These are phyloP conservation scores for Brassica juncea DNA, from an alignment of 345 rosid species.

Conservation along the genomic window DNA sequence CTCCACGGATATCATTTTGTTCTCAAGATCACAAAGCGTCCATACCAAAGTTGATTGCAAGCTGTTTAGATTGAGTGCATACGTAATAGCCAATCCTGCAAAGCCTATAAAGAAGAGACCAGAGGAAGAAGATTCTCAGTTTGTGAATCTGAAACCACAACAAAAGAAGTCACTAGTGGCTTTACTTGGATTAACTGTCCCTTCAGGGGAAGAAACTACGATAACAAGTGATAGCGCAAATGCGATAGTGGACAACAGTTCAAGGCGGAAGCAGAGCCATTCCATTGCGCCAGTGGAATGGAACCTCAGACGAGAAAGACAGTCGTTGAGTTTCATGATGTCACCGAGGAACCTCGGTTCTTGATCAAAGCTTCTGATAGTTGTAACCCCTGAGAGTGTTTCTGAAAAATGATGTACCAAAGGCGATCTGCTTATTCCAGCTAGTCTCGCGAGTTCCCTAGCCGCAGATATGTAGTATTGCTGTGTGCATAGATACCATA, in stretches of 20 bases:
- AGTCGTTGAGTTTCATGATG: conserved; percentile 57
- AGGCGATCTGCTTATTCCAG: conserved; percentile 73
- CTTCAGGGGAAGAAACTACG: background rate
- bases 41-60: conserved; percentile 51
- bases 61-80: conserved; percentile 54
- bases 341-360: conserved; percentile 56
- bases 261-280: conserved; percentile 2
- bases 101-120: conserved; percentile 37
- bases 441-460: conserved; percentile 66
- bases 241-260: background rate
- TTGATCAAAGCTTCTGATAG: conserved; percentile 72
- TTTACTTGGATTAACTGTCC: conserved; percentile 33
- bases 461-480: conserved; percentile 70
- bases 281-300: conserved; percentile 19
- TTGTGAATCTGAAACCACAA: background rate
- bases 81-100: conserved; percentile 59
- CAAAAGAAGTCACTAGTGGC: background rate
- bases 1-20: conserved; percentile 62
- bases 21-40: conserved; percentile 53
- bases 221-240: background rate
- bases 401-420: conserved; percentile 74
- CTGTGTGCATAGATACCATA: conserved; percentile 41
- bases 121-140: background rate
- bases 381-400: conserved; percentile 66
- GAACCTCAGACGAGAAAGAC: conserved; percentile 58